phyloP scores from a whole-genome alignment of 1,284 basidiomycete species.

The Cryptococcus deneoformans region DNA sequence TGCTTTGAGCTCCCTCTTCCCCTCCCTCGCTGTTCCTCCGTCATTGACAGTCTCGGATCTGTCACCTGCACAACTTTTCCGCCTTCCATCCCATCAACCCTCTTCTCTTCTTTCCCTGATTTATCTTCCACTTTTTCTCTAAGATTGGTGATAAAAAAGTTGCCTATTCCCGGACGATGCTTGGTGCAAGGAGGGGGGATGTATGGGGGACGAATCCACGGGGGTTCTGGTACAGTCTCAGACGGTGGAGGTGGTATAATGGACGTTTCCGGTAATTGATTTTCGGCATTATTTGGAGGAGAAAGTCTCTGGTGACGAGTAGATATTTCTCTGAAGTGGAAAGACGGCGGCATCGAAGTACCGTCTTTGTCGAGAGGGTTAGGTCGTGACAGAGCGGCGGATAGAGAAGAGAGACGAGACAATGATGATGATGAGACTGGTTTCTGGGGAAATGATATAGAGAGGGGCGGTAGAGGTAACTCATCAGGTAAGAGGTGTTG shows the following conservation, averaged over 20 bases:
- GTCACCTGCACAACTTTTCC: conserved; percentile 22
- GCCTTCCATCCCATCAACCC: conserved; percentile 36
- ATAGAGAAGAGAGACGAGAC: conserved; percentile 52
- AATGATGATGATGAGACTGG: conserved; percentile 20
- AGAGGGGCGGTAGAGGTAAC: conserved; percentile 26
- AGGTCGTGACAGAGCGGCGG: conserved; percentile 11
- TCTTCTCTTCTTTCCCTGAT: conserved; percentile 25
- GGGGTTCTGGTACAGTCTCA: conserved; percentile 1
- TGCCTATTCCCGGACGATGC: conserved; percentile 29
- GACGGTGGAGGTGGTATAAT: background rate
- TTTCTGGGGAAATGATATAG: conserved; percentile 6
- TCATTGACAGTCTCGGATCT: conserved; percentile 35
- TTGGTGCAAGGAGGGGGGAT: conserved; percentile 28
- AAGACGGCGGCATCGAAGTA: conserved; percentile 18
- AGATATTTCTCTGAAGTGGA: conserved; percentile 24
- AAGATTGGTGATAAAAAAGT: conserved; percentile 20
- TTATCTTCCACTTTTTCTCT: conserved; percentile 13
- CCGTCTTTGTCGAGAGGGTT: background rate
- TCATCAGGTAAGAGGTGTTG: background rate
- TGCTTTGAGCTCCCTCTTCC: conserved; percentile 34
- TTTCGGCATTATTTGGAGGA: conserved; percentile 7
- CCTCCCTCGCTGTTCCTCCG: conserved; percentile 18
- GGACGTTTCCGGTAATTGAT: background rate
- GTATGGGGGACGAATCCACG: conserved; percentile 19
- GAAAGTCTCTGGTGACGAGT: conserved; percentile 2